A percentile compares a stretch with the other conserved stretches of the same genome.
Evolutionary conservation across 768 basidiomycete species (phyloP).

Genomic region (Boletus sp.): DNA sequence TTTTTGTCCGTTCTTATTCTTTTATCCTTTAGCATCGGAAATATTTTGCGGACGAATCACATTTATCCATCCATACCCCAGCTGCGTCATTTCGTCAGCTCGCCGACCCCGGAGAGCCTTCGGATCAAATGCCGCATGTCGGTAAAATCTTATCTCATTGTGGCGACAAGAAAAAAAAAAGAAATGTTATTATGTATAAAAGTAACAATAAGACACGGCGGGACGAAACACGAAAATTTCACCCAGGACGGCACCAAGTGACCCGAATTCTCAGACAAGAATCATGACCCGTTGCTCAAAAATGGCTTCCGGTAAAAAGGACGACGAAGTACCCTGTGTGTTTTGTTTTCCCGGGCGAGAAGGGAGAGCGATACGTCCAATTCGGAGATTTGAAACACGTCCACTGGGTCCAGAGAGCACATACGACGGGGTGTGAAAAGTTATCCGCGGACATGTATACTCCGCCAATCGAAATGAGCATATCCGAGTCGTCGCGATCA

Average conservation of each 20-base stretch:
- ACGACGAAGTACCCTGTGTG: background rate
- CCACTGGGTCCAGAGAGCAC: too few relatives aligned
- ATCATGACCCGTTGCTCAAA: too few relatives aligned
- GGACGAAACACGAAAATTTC: background rate
- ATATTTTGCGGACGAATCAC: conserved; percentile 2
- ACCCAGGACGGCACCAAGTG: background rate
- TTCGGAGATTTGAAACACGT: background rate
- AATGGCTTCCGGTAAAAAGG: background rate
- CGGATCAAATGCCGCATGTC: conserved; percentile 25
- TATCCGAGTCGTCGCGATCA: background rate
- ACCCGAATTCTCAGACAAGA: background rate
- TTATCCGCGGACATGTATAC: background rate
- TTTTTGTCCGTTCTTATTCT: background rate
- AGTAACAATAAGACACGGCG: background rate
- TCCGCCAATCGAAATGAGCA: background rate
- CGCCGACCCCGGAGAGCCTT: conserved; percentile 4
- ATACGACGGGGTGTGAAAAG: background rate
- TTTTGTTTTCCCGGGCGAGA: too few relatives aligned
- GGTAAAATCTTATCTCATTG: conserved; percentile 25
- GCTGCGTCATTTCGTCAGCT: conserved; percentile 27
- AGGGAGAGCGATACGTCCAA: background rate
- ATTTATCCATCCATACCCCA: conserved; percentile 24
- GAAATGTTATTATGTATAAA: background rate
- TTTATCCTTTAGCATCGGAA: background rate
- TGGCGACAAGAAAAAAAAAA: conserved; percentile 6